These are phyloP conservation scores for Triticum timopheevii DNA, from an alignment of 176 grass and related monocot species.

Conservation along the genomic window DNA sequence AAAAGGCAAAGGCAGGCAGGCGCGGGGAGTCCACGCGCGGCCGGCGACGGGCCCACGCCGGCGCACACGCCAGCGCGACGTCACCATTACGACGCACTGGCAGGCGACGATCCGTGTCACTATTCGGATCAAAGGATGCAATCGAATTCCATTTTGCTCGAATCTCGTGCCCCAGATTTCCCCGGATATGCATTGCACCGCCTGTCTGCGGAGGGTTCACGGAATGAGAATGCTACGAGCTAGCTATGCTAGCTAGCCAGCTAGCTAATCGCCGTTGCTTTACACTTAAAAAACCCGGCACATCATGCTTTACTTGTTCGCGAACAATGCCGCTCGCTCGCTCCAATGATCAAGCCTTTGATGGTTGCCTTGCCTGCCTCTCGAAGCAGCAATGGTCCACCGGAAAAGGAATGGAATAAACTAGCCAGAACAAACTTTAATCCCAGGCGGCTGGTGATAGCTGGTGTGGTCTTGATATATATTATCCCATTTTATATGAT, in stretches of 20 bases:
- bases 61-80: background rate
- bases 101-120: too few relatives aligned
- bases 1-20: background rate
- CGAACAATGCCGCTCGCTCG: background rate
- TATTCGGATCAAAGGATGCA: background rate
- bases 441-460: background rate
- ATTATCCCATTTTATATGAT: too few relatives aligned
- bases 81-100: background rate
- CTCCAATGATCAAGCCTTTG: background rate
- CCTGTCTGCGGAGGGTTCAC: background rate
- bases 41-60: background rate
- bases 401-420: background rate
- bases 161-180: background rate
- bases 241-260: background rate
- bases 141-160: background rate
- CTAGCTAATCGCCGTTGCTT: constrained; percentile 40
- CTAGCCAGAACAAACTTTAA: background rate
- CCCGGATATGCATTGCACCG: background rate
- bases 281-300: constrained; percentile 15
- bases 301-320: constrained; percentile 30
- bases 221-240: background rate
- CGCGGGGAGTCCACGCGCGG: constrained; percentile 26
- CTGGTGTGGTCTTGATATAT: too few relatives aligned
- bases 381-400: background rate
- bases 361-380: too few relatives aligned